phyloP scores from a whole-genome alignment of 1,284 basidiomycete genomes.

The Ustilago nuda region DNA sequence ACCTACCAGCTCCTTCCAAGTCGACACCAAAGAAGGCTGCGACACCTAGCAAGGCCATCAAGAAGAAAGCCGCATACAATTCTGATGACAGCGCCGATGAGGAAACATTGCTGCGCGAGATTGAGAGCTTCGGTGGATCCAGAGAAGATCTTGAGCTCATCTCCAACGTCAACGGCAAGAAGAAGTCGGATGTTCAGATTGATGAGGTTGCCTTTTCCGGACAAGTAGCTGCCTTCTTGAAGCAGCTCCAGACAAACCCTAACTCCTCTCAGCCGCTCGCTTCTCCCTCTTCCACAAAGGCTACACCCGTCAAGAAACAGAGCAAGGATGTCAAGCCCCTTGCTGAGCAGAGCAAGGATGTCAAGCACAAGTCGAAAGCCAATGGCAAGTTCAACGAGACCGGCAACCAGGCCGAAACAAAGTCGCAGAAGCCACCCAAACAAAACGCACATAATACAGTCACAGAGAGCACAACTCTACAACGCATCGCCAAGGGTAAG shows the following conservation, averaged over 20 bases:
- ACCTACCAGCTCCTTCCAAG: conserved; percentile 21
- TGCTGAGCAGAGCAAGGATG: conserved; percentile 15
- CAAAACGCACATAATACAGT: conserved; percentile 8
- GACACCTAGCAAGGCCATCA: conserved; percentile 12
- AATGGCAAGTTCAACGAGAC: conserved; percentile 24
- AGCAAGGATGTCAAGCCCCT: conserved; percentile 11
- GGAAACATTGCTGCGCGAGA: conserved; percentile 45
- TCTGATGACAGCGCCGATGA: conserved; percentile 50
- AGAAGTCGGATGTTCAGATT: conserved; percentile 31
- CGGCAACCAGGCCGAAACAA: conserved; percentile 25
- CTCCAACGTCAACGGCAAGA: conserved; percentile 36
- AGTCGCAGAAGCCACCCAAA: conserved; percentile 21
- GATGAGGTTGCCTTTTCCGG: conserved; percentile 43
- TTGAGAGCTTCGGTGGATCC: conserved; percentile 48
- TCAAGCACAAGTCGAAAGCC: conserved; percentile 24
- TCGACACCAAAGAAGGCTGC: conserved; percentile 22
- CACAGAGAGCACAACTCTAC: conserved; percentile 24
- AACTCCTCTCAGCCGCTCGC: conserved; percentile 19
- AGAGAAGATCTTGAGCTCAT: conserved; percentile 46
- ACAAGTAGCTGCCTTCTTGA: conserved; percentile 40
- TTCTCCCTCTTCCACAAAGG: neutral
- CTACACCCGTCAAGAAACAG: conserved; percentile 10
- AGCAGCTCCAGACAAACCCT: conserved; percentile 38
- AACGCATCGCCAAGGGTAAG: conserved; percentile 48
- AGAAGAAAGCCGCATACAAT: conserved; percentile 34